Percentiles rank a stretch among this genome's conserved stretches.
These are phyloP conservation scores for Microcera coccophila DNA, from an alignment of 2,329 filamentous ascomycete species.

Conservation along the genomic window DNA sequence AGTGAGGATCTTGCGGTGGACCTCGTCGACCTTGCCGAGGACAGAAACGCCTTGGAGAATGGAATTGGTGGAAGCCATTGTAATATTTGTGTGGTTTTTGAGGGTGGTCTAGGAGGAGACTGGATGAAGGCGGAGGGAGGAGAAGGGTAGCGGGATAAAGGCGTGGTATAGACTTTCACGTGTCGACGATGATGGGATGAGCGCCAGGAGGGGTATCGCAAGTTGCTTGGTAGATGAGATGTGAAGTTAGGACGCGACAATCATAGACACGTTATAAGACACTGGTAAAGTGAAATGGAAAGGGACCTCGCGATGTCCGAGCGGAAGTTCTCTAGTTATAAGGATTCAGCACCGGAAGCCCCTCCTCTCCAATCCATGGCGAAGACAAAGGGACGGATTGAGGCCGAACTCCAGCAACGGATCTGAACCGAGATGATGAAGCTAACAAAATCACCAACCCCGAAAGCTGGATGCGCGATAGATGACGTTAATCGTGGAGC, in stretches of 20 bases:
- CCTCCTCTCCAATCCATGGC: too few relatives aligned
- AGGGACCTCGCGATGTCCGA: not conserved
- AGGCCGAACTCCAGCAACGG: not conserved
- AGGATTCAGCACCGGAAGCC: too few relatives aligned
- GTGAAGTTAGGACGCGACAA: not conserved
- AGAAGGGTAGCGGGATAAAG: constrained; percentile 6
- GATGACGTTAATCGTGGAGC: not conserved
- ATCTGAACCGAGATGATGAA: not conserved
- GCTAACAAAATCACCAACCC: not conserved
- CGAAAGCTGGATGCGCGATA: not conserved
- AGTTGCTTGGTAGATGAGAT: not conserved
- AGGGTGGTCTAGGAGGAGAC: constrained; percentile 2
- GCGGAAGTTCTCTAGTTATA: too few relatives aligned
- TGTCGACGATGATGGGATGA: constrained; percentile 27
- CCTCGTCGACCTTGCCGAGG: constrained; percentile 71
- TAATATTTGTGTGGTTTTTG: constrained; percentile 20
- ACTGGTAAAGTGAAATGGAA: not conserved
- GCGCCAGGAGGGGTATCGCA: not conserved
- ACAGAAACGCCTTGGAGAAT: constrained; percentile 87
- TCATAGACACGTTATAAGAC: not conserved
- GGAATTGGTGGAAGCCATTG: constrained; percentile 66
- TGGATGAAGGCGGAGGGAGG: constrained; percentile 6
- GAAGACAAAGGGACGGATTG: not conserved
- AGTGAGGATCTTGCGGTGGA: constrained; percentile 85
- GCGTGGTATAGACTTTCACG: constrained; percentile 29